Evolutionary conservation across 1,139 yeast genomes (phyloP), one percentile per base, ranked within the genome.

Genomic region (Yamadazyma buinensis): DNA sequence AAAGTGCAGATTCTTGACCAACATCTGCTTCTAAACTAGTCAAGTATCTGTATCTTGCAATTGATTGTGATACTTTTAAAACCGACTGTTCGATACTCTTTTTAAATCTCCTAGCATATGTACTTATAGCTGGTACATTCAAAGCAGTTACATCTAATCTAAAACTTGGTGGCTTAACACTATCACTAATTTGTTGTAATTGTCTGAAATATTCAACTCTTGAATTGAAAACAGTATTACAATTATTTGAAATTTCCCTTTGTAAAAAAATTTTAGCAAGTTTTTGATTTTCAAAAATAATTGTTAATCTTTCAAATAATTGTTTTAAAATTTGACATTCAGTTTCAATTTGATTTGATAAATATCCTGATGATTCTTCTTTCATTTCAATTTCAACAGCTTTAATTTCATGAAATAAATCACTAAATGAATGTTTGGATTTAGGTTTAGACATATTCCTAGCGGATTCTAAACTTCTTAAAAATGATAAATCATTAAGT

Each of bases 101-200:
- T 23, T 21, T 21, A 14, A 30, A 27, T 15, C 29, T 29, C 4
- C 24, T 17, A 15, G 38, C 15, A 4, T 26, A 2, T n/a, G 7
- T 10, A 3, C 21, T 19, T 3, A 38, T 23, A 15, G 21, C 30
- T 27, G 34, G 32, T 1, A 14, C 30, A 10, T 44, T 47, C 25
- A 59, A 40, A 2, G 46, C 33, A 2, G 52, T 54, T 30, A 59
- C 48, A 12, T 45, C 36, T 33, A 56, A 43, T 7, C 40, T 37
- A 36, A 49, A 60, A 1, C 46, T 48, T 9, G 57, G 52, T 15
- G 63, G 50, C 40, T 59, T 66, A 13, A 87, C 88, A 33, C 80
- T 80, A 55, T 92, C 97, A 0, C 96, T 87, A 23, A 90, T 73
- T 36, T 72, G 82, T 55, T 92, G 98, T 30, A 92, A 68, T 43